Conservation (phyloP, 306 rosid species). For the Sindora glabra region DNA sequence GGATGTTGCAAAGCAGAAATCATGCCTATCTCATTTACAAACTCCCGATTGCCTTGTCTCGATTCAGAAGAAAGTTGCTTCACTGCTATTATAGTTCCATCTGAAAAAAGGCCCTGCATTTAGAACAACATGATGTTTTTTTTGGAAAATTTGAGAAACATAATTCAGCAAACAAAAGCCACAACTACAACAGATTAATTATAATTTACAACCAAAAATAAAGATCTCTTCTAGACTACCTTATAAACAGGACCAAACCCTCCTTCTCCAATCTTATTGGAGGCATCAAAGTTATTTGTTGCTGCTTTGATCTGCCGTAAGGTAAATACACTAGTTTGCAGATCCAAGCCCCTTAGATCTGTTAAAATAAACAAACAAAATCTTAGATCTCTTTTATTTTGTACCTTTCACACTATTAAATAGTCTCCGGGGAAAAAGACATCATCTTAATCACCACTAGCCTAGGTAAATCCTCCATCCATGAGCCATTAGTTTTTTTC, state of each 20-base stretch:
- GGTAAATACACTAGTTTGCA: constrained; percentile 9
- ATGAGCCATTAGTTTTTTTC: background rate
- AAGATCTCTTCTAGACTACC: constrained; percentile 2
- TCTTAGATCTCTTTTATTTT: background rate
- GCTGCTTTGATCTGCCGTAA: constrained; percentile 24
- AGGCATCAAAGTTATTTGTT: constrained; percentile 22
- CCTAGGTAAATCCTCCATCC: background rate
- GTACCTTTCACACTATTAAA: no score
- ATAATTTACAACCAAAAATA: background rate
- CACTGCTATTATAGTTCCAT: constrained; percentile 27
- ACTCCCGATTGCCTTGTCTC: constrained; percentile 38
- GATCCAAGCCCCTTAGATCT: constrained; percentile 30
- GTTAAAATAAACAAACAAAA: background rate
- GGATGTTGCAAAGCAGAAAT: constrained; percentile 38
- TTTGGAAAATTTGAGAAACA: background rate
- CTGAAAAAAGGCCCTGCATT: constrained; percentile 28
- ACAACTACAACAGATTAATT: background rate
- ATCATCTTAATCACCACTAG: background rate
- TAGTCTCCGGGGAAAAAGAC: background rate
- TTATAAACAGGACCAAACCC: constrained; percentile 59
- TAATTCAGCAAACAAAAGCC: background rate
- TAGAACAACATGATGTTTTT: background rate
- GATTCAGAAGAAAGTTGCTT: constrained; percentile 38
- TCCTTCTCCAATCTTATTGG: constrained; percentile 59
- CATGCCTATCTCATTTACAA: constrained; percentile 38